Evolutionary conservation across 352 stramenopile species (phyloP).

Genomic region (Phytophthora pluvialis): DNA sequence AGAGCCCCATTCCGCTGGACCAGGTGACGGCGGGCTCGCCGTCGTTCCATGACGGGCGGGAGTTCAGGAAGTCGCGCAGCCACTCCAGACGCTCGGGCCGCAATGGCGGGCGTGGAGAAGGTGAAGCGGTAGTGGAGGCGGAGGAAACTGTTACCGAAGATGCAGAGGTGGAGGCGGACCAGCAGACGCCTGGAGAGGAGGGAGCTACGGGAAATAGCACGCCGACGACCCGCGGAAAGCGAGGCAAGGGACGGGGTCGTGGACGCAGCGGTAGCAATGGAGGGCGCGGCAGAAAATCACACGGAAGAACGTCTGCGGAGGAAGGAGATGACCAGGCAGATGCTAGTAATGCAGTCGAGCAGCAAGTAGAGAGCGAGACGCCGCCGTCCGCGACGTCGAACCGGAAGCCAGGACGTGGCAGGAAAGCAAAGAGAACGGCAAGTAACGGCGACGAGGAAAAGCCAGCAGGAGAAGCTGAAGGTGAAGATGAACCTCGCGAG

Average conservation of each 20-base stretch:
- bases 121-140: conserved; percentile 1
- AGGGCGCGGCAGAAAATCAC: conserved; percentile 30
- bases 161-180: conserved; percentile 8
- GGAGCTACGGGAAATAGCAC: conserved; percentile 6
- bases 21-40: conserved; percentile 49
- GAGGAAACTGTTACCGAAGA: conserved; percentile 20
- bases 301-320: conserved; percentile 19
- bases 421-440: conserved; percentile 27
- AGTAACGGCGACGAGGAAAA: conserved; percentile 32
- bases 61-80: conserved; percentile 38
- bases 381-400: conserved; percentile 4
- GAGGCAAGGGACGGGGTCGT: conserved; percentile 48
- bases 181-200: conserved; percentile 21
- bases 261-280: conserved; percentile 40
- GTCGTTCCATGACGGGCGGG: conserved; percentile 41
- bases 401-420: conserved; percentile 31
- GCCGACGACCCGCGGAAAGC: conserved; percentile 35
- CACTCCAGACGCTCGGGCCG: conserved; percentile 31
- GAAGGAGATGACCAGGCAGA: conserved; percentile 24
- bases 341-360: conserved; percentile 18
- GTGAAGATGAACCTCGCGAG: conserved; percentile 16
- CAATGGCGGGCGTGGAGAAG: conserved; percentile 18
- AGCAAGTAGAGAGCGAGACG: conserved; percentile 27
- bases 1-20: conserved; percentile 70
- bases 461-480: conserved; percentile 11